Evolutionary conservation across 2,329 filamentous ascomycete species (phyloP), one percentile per base, ranked within the genome.

Genomic region (Clathrospora elynae): DNA sequence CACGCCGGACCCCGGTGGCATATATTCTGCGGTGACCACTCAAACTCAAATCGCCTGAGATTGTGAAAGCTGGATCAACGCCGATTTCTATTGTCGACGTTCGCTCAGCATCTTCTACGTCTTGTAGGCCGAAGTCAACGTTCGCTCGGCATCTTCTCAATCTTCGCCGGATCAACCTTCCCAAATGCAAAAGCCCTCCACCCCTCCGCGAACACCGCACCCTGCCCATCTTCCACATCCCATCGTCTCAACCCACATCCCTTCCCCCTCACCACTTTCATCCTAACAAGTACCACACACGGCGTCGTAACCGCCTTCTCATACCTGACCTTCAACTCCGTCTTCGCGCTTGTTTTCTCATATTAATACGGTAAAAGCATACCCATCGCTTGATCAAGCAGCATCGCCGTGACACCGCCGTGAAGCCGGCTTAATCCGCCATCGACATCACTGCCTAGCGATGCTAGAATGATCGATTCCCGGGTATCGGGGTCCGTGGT

Each of bases 301-400:
- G 59, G 62, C 16, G 61, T 64, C 3, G n/a, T 32, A 3, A 64
- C 30, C 1, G 51, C 40, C 29, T 51, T 56, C 50, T 56, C 56
- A 25, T 60, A 64, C 42, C 55, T 60, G 12, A 64, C 32, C 6
- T 39, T 55, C 29, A 64, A 28, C 30, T 66, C 55, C 9, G 46
- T 47, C 7, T 59, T 66, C 31, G 54, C 55, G 24, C 41, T 40
- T 3, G 35, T 35, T 17, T 49, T 49, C 20, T 49, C 40, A 33
- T 55, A 57, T 5, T 24, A 17, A 22, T 53, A 43, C 7, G 41
- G 39, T 6, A 63, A 39, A 26, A 60, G 30, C 6, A 28, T 40
- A 12, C 62, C 57, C 56, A 64, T 64, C n/a, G 52, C 52, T 12
- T 62, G 55, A 45, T 64, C 61, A 5, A 66, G 40, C 14, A 64